Evolutionary conservation across 2,329 filamentous ascomycete genomes (phyloP), one percentile per base, ranked within the genome.

Genomic region (Penicillium sumatraense): DNA sequence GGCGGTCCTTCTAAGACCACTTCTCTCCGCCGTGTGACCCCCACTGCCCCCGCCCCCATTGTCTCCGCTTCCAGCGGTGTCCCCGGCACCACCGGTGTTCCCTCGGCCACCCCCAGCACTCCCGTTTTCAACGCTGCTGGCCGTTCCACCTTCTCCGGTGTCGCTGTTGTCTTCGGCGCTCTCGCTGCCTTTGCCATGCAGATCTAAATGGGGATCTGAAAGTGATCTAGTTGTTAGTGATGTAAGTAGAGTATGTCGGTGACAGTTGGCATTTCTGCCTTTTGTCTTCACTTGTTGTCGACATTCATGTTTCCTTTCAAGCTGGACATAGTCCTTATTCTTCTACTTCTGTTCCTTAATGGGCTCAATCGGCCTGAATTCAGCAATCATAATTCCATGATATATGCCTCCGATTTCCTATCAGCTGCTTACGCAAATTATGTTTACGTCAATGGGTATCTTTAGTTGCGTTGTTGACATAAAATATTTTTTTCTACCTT

Each of bases 111-210:
- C 21, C 49, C 54, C 9, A n/a, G n/a, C n/a, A 29, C 59, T 21
- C 42, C 60, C 2, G 33, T n/a, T 13, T 68, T 59, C 61, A 68
- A 65, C 55, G 66, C 62, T 10, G 67, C 66, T 21, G 65, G 64
- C 29, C 63, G 65, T 26, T 53, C 59, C 35, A 60, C 64, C 35
- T 47, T 67, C 21, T 67, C 67, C 44, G 60, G 60, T 29, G 23
- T 65, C 11, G 63, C 63, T 9, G 55, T 62, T 8, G 56, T 57
- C n/a, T 49, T 69, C 24, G 66, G 66, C 41, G 63, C 62, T 23
- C 33, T 66, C 29, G 53, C 47, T 44, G 59, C 60, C 18, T 51
- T 59, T 48, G 62, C 58, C 31, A 60, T 69, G 58, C 64, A 68
- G 55, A 46, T 67, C 42, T 68, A 61, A 65, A 49, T 54, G 18